Conservation (phyloP, 1,139 yeast species). For the Blastobotrys buckinghamii region DNA sequence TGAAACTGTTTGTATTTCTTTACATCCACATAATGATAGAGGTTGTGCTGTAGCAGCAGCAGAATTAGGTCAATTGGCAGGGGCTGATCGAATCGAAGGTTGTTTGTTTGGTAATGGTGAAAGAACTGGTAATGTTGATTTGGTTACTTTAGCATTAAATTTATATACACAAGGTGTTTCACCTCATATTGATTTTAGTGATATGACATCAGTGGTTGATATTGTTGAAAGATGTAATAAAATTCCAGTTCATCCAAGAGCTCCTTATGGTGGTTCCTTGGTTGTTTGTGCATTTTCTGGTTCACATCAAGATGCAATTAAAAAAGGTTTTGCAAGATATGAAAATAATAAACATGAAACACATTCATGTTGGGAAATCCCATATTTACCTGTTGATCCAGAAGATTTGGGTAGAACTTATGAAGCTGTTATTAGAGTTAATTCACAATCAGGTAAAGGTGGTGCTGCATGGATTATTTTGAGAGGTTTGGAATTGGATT, state of each 20-base stretch:
- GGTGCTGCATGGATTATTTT: conserved; percentile 98
- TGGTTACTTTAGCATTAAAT: conserved; percentile 87
- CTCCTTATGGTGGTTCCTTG: conserved; percentile 94
- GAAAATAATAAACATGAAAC: conserved; percentile 41
- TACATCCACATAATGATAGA: conserved; percentile 95
- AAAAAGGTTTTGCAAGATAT: conserved; percentile 79
- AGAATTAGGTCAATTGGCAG: conserved; percentile 88
- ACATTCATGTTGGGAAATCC: conserved; percentile 62
- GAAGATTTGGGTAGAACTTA: conserved; percentile 93
- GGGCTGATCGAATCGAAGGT: conserved; percentile 97
- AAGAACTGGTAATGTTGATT: conserved; percentile 96
- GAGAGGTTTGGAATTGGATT: conserved; percentile 79
- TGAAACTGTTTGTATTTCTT: conserved; percentile 79
- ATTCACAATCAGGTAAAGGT: conserved; percentile 97
- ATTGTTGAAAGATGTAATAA: conserved; percentile 91
- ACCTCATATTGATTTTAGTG: conserved; percentile 83
- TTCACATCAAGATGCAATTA: conserved; percentile 97
- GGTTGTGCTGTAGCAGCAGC: conserved; percentile 99
- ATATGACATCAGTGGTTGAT: conserved; percentile 72
- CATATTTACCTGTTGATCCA: conserved; percentile 95
- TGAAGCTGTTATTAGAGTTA: conserved; percentile 96
- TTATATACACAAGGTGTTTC: conserved; percentile 90
- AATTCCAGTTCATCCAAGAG: conserved; percentile 87
- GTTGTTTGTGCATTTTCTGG: conserved; percentile 97
- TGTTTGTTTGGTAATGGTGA: conserved; percentile 97